Evolutionary conservation across 2,329 filamentous ascomycete species (phyloP).

Genomic region (Colletotrichum sp.): DNA sequence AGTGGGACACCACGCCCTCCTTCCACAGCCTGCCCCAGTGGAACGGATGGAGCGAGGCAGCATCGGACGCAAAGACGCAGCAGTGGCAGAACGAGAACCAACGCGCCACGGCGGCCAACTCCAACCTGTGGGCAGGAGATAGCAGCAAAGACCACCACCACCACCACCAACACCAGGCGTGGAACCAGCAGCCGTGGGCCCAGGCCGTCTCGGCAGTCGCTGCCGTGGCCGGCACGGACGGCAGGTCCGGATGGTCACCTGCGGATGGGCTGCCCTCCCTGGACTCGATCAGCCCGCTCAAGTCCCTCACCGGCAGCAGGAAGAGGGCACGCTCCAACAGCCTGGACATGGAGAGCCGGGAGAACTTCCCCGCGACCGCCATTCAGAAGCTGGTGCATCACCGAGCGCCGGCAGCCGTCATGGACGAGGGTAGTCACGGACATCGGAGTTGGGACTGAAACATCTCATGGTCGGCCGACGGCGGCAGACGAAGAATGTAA

Average conservation of each 20-base stretch:
- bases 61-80: slow-evolving; percentile 16
- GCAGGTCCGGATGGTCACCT: slow-evolving; percentile 20
- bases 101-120: slow-evolving; percentile 25
- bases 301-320: slow-evolving; percentile 7
- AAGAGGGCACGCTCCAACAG: slow-evolving; percentile 23
- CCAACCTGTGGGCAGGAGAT: slow-evolving; percentile 29
- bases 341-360: slow-evolving; percentile 23
- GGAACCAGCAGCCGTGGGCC: slow-evolving; percentile 32
- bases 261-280: slow-evolving; percentile 17
- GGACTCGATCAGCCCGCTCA: slow-evolving; percentile 22
- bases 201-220: slow-evolving; percentile 35
- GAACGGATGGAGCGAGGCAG: slow-evolving; percentile 18
- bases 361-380: slow-evolving; percentile 23
- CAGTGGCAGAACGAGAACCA: slow-evolving; percentile 23
- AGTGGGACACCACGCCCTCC: slow-evolving; percentile 18
- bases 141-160: slow-evolving; percentile 27
- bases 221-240: slow-evolving; percentile 26
- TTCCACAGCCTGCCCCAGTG: slow-evolving; percentile 21
- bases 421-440: slow-evolving; percentile 19
- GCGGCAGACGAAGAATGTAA: background rate
- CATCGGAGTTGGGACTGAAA: slow-evolving; percentile 22
- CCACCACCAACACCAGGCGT: slow-evolving; percentile 26
- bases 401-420: slow-evolving; percentile 12
- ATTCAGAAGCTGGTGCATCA: slow-evolving; percentile 23
- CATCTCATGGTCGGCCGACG: background rate